Conservation (phyloP, 169 alveolate species). For the Plasmodium cynomolgi region DNA sequence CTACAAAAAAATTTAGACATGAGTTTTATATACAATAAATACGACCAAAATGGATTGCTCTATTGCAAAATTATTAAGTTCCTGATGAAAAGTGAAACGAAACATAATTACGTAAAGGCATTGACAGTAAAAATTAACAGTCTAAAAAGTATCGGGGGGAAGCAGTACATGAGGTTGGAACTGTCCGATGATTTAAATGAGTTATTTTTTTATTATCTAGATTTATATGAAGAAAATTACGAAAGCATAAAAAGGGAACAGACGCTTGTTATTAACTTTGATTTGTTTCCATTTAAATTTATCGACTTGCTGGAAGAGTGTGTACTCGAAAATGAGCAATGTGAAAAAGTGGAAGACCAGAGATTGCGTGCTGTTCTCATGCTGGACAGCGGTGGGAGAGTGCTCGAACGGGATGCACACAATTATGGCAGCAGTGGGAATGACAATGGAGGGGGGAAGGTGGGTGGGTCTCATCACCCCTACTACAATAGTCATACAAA, state of each 20-base stretch:
- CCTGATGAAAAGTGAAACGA: constrained; percentile 19
- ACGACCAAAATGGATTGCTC: constrained; percentile 60
- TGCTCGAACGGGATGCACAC: background rate
- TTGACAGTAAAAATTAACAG: constrained; percentile 47
- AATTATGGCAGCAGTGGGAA: background rate
- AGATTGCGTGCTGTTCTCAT: constrained; percentile 54
- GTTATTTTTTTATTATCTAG: constrained; percentile 56
- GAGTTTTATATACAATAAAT: constrained; percentile 59
- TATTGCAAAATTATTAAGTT: constrained; percentile 48
- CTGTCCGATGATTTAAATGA: constrained; percentile 59
- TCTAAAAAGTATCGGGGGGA: constrained; percentile 21
- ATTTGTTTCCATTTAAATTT: constrained; percentile 71
- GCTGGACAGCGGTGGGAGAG: background rate
- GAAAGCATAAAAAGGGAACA: constrained; percentile 70
- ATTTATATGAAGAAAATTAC: constrained; percentile 66
- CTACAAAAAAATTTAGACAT: constrained; percentile 20
- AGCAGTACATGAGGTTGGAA: constrained; percentile 57
- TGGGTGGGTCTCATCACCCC: background rate
- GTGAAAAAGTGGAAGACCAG: constrained; percentile 52
- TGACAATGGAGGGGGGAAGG: background rate
- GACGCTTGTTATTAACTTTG: constrained; percentile 54
- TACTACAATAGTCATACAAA: background rate
- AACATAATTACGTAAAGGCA: constrained; percentile 4
- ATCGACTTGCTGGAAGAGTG: constrained; percentile 66
- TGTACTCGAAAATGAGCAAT: constrained; percentile 43